Base-by-base conservation (phyloP, 1,284 basidiomycete species). In the Austropuccinia psidii region DNA sequence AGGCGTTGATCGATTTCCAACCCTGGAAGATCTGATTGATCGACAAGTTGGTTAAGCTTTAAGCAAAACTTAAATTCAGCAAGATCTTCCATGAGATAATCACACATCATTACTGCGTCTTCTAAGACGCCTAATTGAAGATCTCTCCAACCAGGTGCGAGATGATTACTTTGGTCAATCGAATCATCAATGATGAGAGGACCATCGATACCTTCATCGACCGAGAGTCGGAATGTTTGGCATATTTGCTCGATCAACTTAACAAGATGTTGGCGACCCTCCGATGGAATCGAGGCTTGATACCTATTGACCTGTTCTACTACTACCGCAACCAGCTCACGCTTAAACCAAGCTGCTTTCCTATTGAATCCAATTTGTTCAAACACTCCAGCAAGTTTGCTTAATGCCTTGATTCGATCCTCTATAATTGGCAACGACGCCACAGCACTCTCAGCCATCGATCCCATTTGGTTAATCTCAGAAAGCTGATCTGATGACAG, bases 331-430 rank as follows among this genome's bases (percentile, higher is more conserved):
- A 72, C 49, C 31, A 72, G 62, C 43, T 72, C 58, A 15, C 69
- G 43, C 43, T 62, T 50, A 43, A 72, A 61, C 69, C 69, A 72
- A 47, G 58, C 49, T 62, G 58, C 33, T 61, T 72, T 72, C 49
- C 69, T 62, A 29, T 21, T 60, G 21, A 47, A 72, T 39, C 57
- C 58, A 24, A 72, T 72, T 13, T n/a, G 24, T 35, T 72, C 47
- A 41, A 43, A 72, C 31, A 21, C 43, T 35, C 55, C 33, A 9
- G 54, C 50, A 35, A 72, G 33, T 37, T 62, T 35, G 35, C 33
- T 52, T 24, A 72, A 54, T 43, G 41, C 55, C 15, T 45, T 37
- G 49, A 72, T 72, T 39, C 69, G 43, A 52, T 72, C 69, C 41
- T 47, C 43, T 17, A 45, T 6, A 35, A 49, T 35, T 19, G 29